A percentile compares a stretch with the other conserved stretches of the same genome.
phyloP scores from a whole-genome alignment of 768 basidiomycete species.

The Harrya chromipes region DNA sequence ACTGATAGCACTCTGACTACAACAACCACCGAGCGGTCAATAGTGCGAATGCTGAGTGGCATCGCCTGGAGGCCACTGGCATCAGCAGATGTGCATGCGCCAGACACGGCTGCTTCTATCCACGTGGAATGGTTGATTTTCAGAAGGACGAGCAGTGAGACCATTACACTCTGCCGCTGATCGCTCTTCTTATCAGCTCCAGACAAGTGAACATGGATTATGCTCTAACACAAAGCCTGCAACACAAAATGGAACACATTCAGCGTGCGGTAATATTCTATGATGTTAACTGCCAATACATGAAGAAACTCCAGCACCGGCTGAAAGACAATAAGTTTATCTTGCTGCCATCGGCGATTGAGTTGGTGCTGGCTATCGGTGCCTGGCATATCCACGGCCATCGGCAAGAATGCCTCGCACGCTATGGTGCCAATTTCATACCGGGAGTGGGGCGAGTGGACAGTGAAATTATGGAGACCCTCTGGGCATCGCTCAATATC shows the following conservation, averaged over 20 bases:
- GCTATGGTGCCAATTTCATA: neutral
- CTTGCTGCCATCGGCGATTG: neutral
- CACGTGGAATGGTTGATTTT: neutral
- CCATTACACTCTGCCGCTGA: neutral
- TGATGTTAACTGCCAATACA: constrained; percentile 9
- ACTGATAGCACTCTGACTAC: too few relatives aligned
- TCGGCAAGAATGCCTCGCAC: too few relatives aligned
- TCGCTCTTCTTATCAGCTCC: constrained; percentile 18
- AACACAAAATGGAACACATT: neutral
- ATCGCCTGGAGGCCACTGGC: too few relatives aligned
- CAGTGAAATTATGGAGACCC: constrained; percentile 11
- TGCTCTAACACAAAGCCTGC: neutral
- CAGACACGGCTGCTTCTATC: neutral
- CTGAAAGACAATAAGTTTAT: neutral
- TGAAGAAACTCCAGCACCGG: neutral
- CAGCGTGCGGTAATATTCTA: neutral
- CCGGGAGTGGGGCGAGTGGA: neutral
- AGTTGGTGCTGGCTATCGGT: constrained; percentile 19
- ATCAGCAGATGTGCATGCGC: neutral
- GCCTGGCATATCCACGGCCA: constrained; percentile 28
- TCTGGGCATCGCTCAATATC: too few relatives aligned
- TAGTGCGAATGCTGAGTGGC: too few relatives aligned
- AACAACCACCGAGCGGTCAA: too few relatives aligned
- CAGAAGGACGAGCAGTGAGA: neutral
- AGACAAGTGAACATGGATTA: constrained; percentile 15